Evolutionary conservation across 23 red algal species (phyloP), one percentile per base, ranked within the genome.

Genomic region (Gracilaria vermiculophylla): DNA sequence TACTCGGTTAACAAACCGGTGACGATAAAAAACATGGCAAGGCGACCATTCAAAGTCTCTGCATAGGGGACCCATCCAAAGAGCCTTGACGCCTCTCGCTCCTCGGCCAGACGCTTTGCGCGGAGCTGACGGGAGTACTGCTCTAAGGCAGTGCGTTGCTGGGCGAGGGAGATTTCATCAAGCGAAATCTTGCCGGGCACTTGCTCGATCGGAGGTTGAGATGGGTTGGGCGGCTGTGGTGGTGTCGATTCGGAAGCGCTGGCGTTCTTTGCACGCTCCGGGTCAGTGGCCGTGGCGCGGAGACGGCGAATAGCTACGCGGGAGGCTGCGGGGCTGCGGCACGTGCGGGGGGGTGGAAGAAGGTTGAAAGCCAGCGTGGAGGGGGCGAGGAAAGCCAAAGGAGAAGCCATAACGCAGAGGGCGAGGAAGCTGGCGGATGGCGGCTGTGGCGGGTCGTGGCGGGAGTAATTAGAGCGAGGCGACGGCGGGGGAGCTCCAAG

Each of bases 1-100:
- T 92, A 92, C 62, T 99, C 97, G 58, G 97, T 99, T 17, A 96
- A 76, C 33, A 96, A 82, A 29, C 97, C 97, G 11, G 85, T 86
- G 14, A 85, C 71, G 37, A 99, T 76, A 64, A 95, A 95, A 58
- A 95, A 99, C 92, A 95, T 95, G 23, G 97, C 92, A 15, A 93
- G 48, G 9, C 97, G 72, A 24, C 92, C 93, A 60, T 99, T 99
- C 2, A 99, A 32, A 23, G 69, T 76, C 91, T 99, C 97, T 51
- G 97, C 97, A 60, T 80, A 78, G 20, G 85, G 89, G 2, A 83
- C 80, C 29, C 69, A 95, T 21, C 97, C 97, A 78, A 99, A 99
- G 19, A 90, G 33, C 15, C 91, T 71, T 29, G 82, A 76, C 5
- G 84, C 85, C 55, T 88, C 78, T 8, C 77, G 40, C 76, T 99